A percentile compares a stretch with the other conserved stretches of the same genome.
Conservation (phyloP, 2,329 filamentous ascomycete species). For the Tolypocladium pustulatum region DNA sequence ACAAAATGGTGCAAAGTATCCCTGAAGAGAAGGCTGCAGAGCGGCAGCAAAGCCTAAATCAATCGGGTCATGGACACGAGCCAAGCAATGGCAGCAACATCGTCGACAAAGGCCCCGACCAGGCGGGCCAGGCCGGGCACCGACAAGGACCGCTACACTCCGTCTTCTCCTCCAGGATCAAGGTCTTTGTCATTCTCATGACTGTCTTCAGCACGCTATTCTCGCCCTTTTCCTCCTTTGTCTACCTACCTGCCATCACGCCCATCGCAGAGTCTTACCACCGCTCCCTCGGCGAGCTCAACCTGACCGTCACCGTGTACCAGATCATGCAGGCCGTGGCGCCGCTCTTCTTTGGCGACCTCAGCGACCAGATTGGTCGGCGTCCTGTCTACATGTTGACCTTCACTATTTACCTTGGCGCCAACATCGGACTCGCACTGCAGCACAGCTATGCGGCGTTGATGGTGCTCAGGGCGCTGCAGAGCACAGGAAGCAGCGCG, state of each 20-base stretch:
- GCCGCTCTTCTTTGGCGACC: conserved; percentile 37
- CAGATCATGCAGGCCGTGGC: conserved; percentile 42
- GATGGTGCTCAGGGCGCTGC: conserved; percentile 36
- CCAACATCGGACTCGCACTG: conserved; percentile 33
- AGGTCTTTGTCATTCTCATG: conserved; percentile 15
- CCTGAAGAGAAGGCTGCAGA: neutral
- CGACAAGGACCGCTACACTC: conserved; percentile 8
- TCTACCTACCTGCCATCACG: conserved; percentile 35
- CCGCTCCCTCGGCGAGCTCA: conserved; percentile 22
- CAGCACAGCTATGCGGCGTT: conserved; percentile 32
- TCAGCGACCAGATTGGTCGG: conserved; percentile 37
- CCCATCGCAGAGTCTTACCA: conserved; percentile 27
- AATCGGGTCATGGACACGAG: too few species aligned
- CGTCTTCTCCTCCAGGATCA: conserved; percentile 12
- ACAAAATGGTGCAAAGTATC: neutral
- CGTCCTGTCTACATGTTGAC: conserved; percentile 35
- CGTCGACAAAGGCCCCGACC: neutral
- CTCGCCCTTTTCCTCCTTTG: conserved; percentile 21
- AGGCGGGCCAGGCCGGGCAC: neutral
- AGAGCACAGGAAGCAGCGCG: conserved; percentile 40
- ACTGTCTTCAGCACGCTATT: conserved; percentile 17
- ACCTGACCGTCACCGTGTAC: conserved; percentile 30
- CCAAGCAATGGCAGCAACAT: neutral
- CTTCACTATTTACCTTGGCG: conserved; percentile 33
- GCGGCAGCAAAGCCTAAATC: neutral